A percentile compares a stretch with the other conserved stretches of the same genome.
Conservation (phyloP, 108 stramenopile species). For the Skeletonema tropicum region DNA sequence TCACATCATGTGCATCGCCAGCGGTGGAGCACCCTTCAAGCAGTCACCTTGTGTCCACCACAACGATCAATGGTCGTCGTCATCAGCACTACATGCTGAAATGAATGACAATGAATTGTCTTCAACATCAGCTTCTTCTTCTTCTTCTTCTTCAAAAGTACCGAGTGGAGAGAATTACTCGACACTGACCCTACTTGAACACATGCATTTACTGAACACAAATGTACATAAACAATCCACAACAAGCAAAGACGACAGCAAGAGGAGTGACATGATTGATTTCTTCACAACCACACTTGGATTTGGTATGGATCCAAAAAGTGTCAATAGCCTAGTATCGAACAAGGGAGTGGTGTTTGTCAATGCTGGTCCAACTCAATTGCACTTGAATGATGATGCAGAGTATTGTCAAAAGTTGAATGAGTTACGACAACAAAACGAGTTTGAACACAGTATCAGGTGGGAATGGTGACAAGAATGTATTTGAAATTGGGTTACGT, state of each 20-base stretch:
- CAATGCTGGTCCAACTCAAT: constrained; percentile 61
- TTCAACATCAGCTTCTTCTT: too few relatives aligned
- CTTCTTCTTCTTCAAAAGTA: neutral
- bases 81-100: neutral
- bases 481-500: constrained; percentile 48
- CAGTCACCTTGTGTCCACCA: too few relatives aligned
- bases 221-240: constrained; percentile 1
- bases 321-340: constrained; percentile 29
- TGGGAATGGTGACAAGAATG: constrained; percentile 19
- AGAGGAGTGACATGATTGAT: constrained; percentile 16
- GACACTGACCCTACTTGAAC: constrained; percentile 15
- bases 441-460: neutral
- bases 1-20: neutral
- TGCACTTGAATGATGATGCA: constrained; percentile 58
- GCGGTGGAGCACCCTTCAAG: too few relatives aligned
- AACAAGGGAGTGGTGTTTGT: constrained; percentile 45
- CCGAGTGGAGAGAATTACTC: constrained; percentile 20
- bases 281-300: constrained; percentile 59
- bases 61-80: neutral
- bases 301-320: constrained; percentile 58
- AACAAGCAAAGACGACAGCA: neutral
- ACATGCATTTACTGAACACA: constrained; percentile 12
- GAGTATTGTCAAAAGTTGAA: constrained; percentile 11
- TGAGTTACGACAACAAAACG: constrained; percentile 8
- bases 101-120: neutral